phyloP scores from a whole-genome alignment of 2,329 filamentous ascomycete genomes.

The Pezicula rhizophila region DNA sequence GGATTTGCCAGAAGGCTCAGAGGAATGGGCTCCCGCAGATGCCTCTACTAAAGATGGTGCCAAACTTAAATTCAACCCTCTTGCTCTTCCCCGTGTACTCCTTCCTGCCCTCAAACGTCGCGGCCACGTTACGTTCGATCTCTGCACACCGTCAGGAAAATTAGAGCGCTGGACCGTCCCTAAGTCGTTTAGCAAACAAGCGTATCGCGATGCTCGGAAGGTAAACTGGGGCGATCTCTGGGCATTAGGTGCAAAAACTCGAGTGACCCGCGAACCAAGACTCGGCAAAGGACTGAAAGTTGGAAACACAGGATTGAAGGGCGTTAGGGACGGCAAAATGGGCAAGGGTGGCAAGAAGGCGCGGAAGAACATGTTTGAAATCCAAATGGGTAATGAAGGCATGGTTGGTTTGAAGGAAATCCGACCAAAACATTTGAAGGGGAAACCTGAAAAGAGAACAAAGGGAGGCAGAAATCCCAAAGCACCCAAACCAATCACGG shows the following conservation, averaged over 20 bases:
- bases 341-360: constrained; percentile 37
- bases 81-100: constrained; percentile 72
- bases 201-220: constrained; percentile 91
- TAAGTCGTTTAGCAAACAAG: constrained; percentile 70
- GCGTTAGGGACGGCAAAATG: constrained; percentile 22
- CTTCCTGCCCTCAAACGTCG: constrained; percentile 79
- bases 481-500: constrained; percentile 26
- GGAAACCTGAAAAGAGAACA: constrained; percentile 25
- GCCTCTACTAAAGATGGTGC: constrained; percentile 13
- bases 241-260: constrained; percentile 89
- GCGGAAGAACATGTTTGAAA: constrained; percentile 35
- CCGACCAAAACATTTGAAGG: constrained; percentile 9
- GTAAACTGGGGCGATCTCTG: constrained; percentile 88
- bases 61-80: constrained; percentile 39
- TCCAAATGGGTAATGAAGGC: constrained; percentile 27
- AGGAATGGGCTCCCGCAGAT: constrained; percentile 1
- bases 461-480: constrained; percentile 30
- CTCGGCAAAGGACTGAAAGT: constrained; percentile 36
- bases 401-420: constrained; percentile 20
- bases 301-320: constrained; percentile 32
- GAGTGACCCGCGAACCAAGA: constrained; percentile 54
- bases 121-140: constrained; percentile 81
- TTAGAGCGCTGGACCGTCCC: constrained; percentile 94
- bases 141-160: constrained; percentile 80
- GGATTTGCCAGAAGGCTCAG: constrained; percentile 20